phyloP scores from a whole-genome alignment of 2,329 filamentous ascomycete species.

The Aspergillus transmontanensis region DNA sequence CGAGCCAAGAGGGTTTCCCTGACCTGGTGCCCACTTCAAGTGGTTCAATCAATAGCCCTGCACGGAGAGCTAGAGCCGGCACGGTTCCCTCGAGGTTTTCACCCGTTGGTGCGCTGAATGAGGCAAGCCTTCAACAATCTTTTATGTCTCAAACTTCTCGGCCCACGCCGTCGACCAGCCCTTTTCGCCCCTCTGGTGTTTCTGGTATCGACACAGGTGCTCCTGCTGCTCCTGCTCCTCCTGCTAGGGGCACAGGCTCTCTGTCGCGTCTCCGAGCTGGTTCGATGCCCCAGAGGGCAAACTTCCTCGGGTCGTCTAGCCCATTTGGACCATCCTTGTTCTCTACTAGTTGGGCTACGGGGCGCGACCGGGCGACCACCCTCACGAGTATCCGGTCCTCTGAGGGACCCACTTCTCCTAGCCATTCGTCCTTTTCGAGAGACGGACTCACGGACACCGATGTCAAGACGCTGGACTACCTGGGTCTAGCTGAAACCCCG shows the following conservation, averaged over 20 bases:
- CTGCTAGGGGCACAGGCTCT: constrained; percentile 67
- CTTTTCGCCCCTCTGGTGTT: constrained; percentile 69
- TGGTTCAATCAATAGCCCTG: constrained; percentile 64
- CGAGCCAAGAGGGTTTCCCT: constrained; percentile 87
- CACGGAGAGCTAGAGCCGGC: constrained; percentile 82
- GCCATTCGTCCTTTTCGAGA: constrained; percentile 81
- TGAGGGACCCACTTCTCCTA: constrained; percentile 84
- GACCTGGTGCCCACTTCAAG: constrained; percentile 77
- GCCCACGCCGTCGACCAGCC: constrained; percentile 82
- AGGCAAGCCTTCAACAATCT: constrained; percentile 57
- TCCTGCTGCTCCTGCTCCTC: constrained; percentile 38
- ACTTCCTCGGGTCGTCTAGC: constrained; percentile 59
- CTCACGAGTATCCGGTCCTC: constrained; percentile 85
- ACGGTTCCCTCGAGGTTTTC: constrained; percentile 96
- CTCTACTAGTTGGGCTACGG: constrained; percentile 78
- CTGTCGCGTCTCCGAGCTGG: constrained; percentile 86
- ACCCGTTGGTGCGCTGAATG: constrained; percentile 67
- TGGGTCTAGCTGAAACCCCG: constrained; percentile 91
- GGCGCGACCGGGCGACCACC: constrained; percentile 82
- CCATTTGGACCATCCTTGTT: constrained; percentile 92
- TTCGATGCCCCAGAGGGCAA: constrained; percentile 88
- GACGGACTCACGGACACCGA: constrained; percentile 85
- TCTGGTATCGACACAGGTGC: constrained; percentile 45
- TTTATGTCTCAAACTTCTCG: constrained; percentile 77
- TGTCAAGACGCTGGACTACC: constrained; percentile 91